Base-by-base conservation (phyloP, 441 rosid species). In the Macaranga tanarius region DNA sequence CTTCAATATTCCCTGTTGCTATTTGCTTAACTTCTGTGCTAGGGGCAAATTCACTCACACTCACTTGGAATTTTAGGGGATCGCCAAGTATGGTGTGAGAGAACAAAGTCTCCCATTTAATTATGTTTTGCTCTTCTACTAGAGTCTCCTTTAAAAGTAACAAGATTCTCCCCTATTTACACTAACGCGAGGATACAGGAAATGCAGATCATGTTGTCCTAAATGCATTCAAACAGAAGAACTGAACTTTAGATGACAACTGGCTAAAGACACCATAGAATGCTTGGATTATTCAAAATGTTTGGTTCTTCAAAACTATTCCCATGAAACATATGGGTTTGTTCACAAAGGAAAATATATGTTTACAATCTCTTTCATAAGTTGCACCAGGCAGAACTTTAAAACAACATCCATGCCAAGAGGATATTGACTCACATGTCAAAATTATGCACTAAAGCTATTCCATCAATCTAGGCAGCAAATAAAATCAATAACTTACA, bases 401-500 rank as follows among this genome's bases (percentile, higher is more conserved):
- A 50, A 50, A 50, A 54, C 9, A 54, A 54, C 58, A 54, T n/a
- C 23, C 58, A n/a, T 54, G 58, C 25, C 58, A 6, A 54, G 48
- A 45, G 11, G 58, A 10, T 7, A 20, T 19, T 54, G 58, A 54
- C 5, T 19, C 9, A 6, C 58, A 19, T 2, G 23, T 54, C 22
- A 54, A 54, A 54, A 54, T 19, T 19, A 54, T 20, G 4, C 0
- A 0, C 58, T 54, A 54, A 23, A 40, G 15, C 54, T 10, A 63
- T 16, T 56, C 50, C 40, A 62, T 47, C 42, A 31, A 51, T 25
- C 67, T 23, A 72, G 42, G 62, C 22, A 71, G 17, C 47, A 34
- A 34, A 34, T 44, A 26, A 73, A 74, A 62, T 25, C n/a, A 51
- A 60, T 31, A 73, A 88, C 98, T 91, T 85, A 95, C 98, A 95